These are phyloP conservation scores for Salix suchowensis DNA, from an alignment of 345 rosid genomes.

Conservation along the genomic window DNA sequence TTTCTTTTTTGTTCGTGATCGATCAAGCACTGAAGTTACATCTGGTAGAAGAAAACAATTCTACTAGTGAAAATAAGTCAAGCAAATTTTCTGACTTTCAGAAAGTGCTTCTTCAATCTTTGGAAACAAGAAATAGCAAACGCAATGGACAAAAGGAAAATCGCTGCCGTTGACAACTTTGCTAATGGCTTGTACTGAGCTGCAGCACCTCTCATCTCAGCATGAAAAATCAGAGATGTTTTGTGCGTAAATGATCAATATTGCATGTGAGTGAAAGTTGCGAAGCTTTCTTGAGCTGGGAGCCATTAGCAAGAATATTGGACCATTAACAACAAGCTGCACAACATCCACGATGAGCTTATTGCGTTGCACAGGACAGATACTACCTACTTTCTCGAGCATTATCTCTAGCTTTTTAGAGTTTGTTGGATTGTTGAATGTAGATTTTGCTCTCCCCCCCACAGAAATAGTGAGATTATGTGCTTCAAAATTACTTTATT, in stretches of 20 bases:
- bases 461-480: background rate
- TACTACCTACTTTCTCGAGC: constrained; percentile 6
- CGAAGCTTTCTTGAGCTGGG: constrained; percentile 7
- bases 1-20: background rate
- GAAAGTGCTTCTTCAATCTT: background rate
- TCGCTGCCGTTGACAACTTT: background rate
- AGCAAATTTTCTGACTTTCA: constrained; percentile 18
- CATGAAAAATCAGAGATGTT: background rate
- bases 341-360: constrained; percentile 6
- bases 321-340: constrained; percentile 21
- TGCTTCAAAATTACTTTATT: background rate
- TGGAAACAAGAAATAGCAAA: background rate
- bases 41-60: background rate
- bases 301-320: constrained; percentile 18
- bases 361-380: constrained; percentile 1
- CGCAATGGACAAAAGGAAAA: background rate
- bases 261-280: constrained; percentile 13
- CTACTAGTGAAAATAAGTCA: background rate
- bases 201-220: background rate
- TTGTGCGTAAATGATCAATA: background rate
- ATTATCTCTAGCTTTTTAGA: constrained; percentile 3
- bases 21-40: background rate
- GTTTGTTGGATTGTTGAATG: background rate
- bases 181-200: background rate
- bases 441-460: background rate